These are phyloP conservation scores for Rubroboletus satanas DNA, from an alignment of 768 basidiomycete species.

Conservation along the genomic window DNA sequence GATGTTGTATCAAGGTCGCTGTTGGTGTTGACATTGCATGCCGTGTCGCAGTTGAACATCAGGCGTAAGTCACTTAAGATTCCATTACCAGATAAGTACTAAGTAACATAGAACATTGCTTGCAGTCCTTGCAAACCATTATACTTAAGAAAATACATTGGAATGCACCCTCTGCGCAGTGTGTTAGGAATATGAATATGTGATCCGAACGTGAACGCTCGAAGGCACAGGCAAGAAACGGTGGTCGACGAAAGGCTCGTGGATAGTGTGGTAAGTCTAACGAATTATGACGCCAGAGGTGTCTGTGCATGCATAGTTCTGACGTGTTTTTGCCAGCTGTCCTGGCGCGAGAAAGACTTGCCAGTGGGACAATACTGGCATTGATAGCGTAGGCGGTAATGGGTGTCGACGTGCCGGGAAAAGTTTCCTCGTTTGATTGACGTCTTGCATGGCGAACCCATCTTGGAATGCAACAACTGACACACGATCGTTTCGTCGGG, in stretches of 20 bases:
- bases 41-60: neutral
- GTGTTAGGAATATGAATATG: neutral
- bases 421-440: conserved; percentile 10
- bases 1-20: neutral
- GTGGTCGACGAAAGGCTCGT: neutral
- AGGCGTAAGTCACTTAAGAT: neutral
- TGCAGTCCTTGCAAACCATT: neutral
- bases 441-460: neutral
- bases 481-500: neutral
- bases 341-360: conserved; percentile 22
- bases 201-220: neutral
- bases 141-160: neutral
- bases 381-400: conserved; percentile 13
- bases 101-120: neutral
- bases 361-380: conserved; percentile 12
- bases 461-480: conserved; percentile 5
- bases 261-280: neutral
- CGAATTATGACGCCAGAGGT: neutral
- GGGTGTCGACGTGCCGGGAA: conserved; percentile 17
- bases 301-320: conserved; percentile 1
- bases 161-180: too few relatives aligned
- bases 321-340: conserved; percentile 17
- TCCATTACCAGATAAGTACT: too few relatives aligned
- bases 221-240: neutral
- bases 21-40: neutral